Base-by-base conservation (phyloP, 352 stramenopile genomes). In the Globisporangium middletonii region DNA sequence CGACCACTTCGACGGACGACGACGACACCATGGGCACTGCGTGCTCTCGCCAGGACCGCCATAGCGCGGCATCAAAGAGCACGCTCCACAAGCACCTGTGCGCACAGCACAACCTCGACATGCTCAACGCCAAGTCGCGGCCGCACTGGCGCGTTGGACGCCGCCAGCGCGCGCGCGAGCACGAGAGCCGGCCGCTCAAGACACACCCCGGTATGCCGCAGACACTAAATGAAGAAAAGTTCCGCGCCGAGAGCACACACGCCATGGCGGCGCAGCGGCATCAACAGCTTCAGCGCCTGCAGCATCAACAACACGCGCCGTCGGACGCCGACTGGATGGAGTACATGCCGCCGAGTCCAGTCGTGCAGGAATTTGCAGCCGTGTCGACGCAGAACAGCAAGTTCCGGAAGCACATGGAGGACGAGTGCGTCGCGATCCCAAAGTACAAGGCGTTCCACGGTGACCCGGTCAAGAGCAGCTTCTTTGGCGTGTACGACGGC, bases 401-500 rank as follows among this genome's bases (percentile, higher is more conserved):
- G 58, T 88, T 88, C 57, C 71, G 82, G 27, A 81, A 85, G 53
- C 50, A 87, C 67, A 94, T 94, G 84, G 84, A 94, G 58, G 84
- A 94, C 67, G 81, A 88, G 55, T 90, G 79, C 65, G 79, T 92
- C 12, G 78, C 78, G 28, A 86, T 90, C 58, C 79, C 78, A 27
- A 77, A 79, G 55, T 88, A 83, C 55, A 70, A 61, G 50, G 74
- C 69, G n/a, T 85, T 87, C 37, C 59, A 69, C 38, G 69, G 72
- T 41, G 79, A 90, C 53, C 71, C 74, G 1, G 79, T 77, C n/a
- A 68, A 77, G 50, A 84, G 72, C 59, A 86, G 67, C 48, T 92
- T 94, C 68, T 94, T 92, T 62, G 84, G 72, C 23, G 80, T 94
- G 3, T 94, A 88, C 43, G 84, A 94, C 60, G 84, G 84, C 35